Evolutionary conservation across 805 yeast genomes (phyloP), one percentile per base, ranked within the genome.

Genomic region (Suhomyces sp.): DNA sequence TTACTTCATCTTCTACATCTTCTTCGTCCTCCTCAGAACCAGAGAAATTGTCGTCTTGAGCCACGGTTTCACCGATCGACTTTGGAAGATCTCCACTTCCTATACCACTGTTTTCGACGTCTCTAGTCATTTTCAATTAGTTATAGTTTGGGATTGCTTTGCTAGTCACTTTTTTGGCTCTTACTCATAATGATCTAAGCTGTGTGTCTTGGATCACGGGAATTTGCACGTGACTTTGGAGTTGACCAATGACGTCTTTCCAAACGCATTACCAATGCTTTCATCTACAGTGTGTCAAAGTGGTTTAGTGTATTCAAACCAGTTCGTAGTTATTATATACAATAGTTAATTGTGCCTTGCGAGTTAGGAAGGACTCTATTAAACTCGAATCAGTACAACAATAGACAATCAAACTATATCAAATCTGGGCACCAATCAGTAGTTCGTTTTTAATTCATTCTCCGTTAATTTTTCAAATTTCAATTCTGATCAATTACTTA

Each of bases 1-100:
- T 63, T 2, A 54, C 57, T 2, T 59, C 63, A 1, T 49, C 63
- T 10, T 59, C 61, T 0, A 58, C 68, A 1, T 59, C 67, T 3
- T 63, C 68, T 0, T 57, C 61, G 8, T 54, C 64, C n/a, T 65
- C 71, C 19, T 68, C 65, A 2, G 67, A 55, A 4, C 57, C 62
- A 3, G 64, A 61, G 13, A 47, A 49, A 4, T 47, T 35, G 7
- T 48, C 50, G 12, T 53, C 59, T 12, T 52, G 52, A 13, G 48
- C 52, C n/a, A n/a, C 27, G 10, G 26, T 47, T 4, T 36, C 51
- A 12, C 55, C 58, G 8, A 55, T 50, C n/a, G 49, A 29, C n/a
- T 46, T 26, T 22, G 59, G 55, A 23, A 55, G 51, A 40, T 53
- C 56, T 23, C 19, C 24, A 13, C 31, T 38, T 38, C 24, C 42